Base-by-base conservation (phyloP, 176 grass and related monocot species). In the Dactylis glomerata region DNA sequence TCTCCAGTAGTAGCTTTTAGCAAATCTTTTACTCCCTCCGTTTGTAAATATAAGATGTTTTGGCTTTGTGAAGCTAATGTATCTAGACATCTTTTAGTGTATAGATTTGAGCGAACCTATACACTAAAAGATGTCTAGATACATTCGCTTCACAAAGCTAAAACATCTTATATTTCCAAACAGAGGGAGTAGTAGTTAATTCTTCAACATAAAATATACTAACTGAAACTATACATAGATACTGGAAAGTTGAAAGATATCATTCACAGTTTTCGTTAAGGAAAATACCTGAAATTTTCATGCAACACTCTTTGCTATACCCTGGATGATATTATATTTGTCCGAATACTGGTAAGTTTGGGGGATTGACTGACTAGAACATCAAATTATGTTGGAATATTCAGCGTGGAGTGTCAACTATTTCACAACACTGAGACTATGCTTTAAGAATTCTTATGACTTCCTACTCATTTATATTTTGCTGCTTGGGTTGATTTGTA, bases 391-490 rank as follows among this genome's bases (percentile, higher is more conserved):
- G 11, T 61, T 16, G 42, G 16, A 27, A 69, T 16, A 59, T 85
- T 15, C 34, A 41, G 37, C 38, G 52, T 75, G 49, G 33, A 22
- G 17, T 49, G 11, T 46, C 31, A 86, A 34, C 24, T 72, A 36
- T 71, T 89, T 86, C 20, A 33, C 40, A 54, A 52, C 44, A 76
- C 51, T 37, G 62, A 36, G 3, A 83, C 28, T 47, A 34, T 40
- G 13, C 10, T 19, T 19, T 65, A 32, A 42, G 68, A 52, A 23
- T 42, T 76, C 16, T 31, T 71, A 78, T 62, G 16, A 68, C 23
- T 33, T 55, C 20, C 6, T 78, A 47, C 42, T 79, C 82, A 59
- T 78, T 52, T 44, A 73, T 79, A 73, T 50, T 88, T 83, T 50
- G 66, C 23, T 63, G 10, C 40, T 30, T 63, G 46, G 42, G 22